These are phyloP conservation scores for Darksidea phi DNA, from an alignment of 495 filamentous ascomycete genomes.

Conservation along the genomic window DNA sequence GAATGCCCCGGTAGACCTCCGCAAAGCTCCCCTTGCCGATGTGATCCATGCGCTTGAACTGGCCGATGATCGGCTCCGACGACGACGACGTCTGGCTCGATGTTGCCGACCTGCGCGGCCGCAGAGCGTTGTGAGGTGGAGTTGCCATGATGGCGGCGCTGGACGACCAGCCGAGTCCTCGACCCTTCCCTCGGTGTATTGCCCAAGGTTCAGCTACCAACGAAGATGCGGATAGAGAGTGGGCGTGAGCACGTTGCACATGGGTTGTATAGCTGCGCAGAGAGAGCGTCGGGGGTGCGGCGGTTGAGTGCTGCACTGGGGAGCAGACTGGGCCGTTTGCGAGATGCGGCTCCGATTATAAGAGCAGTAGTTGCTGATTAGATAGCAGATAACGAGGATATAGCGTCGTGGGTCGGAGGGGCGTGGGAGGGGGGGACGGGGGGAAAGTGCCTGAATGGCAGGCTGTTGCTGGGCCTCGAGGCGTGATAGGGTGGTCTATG, in stretches of 20 bases:
- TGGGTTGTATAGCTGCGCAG: conserved; percentile 30
- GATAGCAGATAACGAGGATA: conserved; percentile 14
- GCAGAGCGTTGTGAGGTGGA: conserved; percentile 43
- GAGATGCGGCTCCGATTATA: not conserved
- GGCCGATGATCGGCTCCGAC: conserved; percentile 66
- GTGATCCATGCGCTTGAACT: conserved; percentile 74
- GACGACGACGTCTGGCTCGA: conserved; percentile 41
- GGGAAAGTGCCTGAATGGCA: conserved; percentile 12
- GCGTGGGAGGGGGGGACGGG: not conserved
- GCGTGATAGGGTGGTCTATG: not conserved
- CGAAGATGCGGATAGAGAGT: conserved; percentile 49
- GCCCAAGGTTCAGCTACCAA: conserved; percentile 42
- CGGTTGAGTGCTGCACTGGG: not conserved
- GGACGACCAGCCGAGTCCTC: conserved; percentile 21
- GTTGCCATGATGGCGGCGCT: conserved; percentile 46
- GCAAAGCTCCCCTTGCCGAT: conserved; percentile 97
- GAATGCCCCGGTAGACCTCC: conserved; percentile 81
- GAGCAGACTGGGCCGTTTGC: not conserved
- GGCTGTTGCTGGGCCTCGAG: conserved; percentile 13
- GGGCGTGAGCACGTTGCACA: conserved; percentile 50
- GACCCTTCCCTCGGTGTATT: not conserved
- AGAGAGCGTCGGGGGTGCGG: conserved; percentile 9
- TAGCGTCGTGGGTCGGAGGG: not conserved
- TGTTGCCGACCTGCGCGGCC: conserved; percentile 50
- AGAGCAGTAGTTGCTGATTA: not conserved